These are phyloP conservation scores for Cytospora paraplurivora DNA, from an alignment of 2,329 filamentous ascomycete species.

Conservation along the genomic window DNA sequence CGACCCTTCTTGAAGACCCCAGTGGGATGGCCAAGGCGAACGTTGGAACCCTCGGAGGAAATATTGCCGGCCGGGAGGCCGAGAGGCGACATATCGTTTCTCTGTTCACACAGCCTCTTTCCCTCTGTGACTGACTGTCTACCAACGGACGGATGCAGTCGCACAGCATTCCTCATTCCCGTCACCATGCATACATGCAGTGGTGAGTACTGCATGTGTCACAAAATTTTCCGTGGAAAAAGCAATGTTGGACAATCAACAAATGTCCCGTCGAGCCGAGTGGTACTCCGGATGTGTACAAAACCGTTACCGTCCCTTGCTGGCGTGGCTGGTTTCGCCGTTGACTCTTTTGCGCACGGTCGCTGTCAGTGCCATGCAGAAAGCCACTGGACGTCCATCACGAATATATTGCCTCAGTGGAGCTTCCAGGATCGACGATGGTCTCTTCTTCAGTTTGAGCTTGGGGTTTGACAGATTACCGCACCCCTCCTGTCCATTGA, in stretches of 20 bases:
- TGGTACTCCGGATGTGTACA: not conserved
- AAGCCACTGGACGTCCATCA: not conserved
- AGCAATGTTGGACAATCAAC: not conserved
- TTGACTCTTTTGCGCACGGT: not conserved
- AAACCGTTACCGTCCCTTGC: not conserved
- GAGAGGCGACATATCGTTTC: not conserved
- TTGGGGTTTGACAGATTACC: not conserved
- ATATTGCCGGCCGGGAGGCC: not conserved
- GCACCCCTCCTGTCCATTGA: not conserved
- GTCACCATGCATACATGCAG: constrained; percentile 1
- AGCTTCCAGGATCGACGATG: not conserved
- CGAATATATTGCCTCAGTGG: not conserved
- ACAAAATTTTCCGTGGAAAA: not conserved
- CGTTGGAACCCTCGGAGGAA: not conserved
- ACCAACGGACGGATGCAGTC: not conserved
- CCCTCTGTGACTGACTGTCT: not conserved
- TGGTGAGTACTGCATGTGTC: not conserved
- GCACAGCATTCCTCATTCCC: not conserved
- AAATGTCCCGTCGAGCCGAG: not conserved
- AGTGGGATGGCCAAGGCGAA: not conserved
- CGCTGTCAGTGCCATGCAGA: not conserved
- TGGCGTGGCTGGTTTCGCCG: not conserved
- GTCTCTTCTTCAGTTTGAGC: not conserved
- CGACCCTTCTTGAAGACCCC: not conserved
- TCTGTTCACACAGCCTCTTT: not conserved